Evolutionary conservation across 352 stramenopile species (phyloP), one percentile per base, ranked within the genome.

Genomic region (Globisporangium paroecandrum): DNA sequence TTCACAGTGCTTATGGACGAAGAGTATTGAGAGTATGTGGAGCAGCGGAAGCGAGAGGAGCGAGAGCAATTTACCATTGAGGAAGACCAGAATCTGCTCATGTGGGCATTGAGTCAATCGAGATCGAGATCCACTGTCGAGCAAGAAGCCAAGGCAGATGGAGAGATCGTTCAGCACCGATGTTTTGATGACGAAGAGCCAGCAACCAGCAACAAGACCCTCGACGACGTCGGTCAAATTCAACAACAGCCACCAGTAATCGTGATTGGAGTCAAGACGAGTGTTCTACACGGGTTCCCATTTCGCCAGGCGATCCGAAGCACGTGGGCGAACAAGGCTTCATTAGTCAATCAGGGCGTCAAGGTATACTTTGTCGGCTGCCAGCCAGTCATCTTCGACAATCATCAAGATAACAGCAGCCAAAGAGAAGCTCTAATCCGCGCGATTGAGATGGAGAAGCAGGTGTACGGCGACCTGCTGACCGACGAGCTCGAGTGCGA

Each of bases 241-340:
- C 9, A 56, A 3, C 20, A 25, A 5, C 67, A 56, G 4, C 34
- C 29, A 13, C n/a, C 32, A 22, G 12, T 65, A 10, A 57, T 90
- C 0, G 27, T 89, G 12, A 78, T 89, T 57, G 82, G 82, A 7
- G 57, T 89, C 60, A 90, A 90, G 56, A 79, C 76, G 0, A 73
- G 66, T 9, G 62, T 83, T 12, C 12, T 74, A 9, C 18, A 70
- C 38, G 80, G 80, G 34, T 80, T 77, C 20, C n/a, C 53, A 10
- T 43, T 47, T 15, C 73, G 77, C 20, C 75, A 80, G 56, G 73
- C 66, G 8, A 78, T 84, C 60, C 76, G 78, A 38, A 43, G 76
- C 32, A 89, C 82, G 1, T 89, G 82, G 80, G 71, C 65, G 2
- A 75, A 49, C 41, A 47, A 27, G 38, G 13, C 20, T 27, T 24